Percentiles rank a stretch among this genome's conserved stretches.
Conservation (phyloP, 2,329 filamentous ascomycete genomes). For the Neofusicoccum parvum region DNA sequence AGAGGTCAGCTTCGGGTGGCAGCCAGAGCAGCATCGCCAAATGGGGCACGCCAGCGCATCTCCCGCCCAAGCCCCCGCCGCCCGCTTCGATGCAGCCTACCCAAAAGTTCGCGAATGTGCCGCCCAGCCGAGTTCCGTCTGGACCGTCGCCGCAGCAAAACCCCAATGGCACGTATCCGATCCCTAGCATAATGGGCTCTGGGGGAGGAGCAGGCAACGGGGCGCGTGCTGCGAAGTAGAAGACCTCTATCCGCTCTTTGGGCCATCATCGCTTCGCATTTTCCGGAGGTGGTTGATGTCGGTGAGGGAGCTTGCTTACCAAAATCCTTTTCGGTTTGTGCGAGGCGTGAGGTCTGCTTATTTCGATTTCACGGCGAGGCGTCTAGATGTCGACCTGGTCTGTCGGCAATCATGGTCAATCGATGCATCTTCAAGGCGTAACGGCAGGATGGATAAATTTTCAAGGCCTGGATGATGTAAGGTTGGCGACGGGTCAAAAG, state of each 20-base stretch:
- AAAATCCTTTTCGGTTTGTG: slow-evolving; percentile 1
- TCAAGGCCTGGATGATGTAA: slow-evolving; percentile 18
- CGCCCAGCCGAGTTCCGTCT: not conserved
- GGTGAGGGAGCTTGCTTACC: not conserved
- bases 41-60: slow-evolving; percentile 56
- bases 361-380: slow-evolving; percentile 12
- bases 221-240: slow-evolving; percentile 20
- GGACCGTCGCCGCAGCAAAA: slow-evolving; percentile 13
- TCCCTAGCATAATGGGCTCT: slow-evolving; percentile 20
- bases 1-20: slow-evolving; percentile 28
- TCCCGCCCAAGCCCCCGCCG: slow-evolving; percentile 59
- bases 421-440: slow-evolving; percentile 18
- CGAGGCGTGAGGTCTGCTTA: slow-evolving; percentile 11
- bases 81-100: slow-evolving; percentile 36
- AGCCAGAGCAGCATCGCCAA: slow-evolving; percentile 56
- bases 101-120: slow-evolving; percentile 31
- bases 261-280: slow-evolving; percentile 16
- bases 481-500: slow-evolving; percentile 18
- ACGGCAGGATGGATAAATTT: slow-evolving; percentile 16
- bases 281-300: slow-evolving; percentile 11
- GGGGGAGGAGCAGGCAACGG: slow-evolving; percentile 10
- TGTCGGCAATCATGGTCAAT: slow-evolving; percentile 19
- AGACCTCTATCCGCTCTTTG: not conserved
- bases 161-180: slow-evolving; percentile 15
- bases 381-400: slow-evolving; percentile 18